A percentile compares a stretch with the other conserved stretches of the same genome.
Conservation (phyloP, 2,329 filamentous ascomycete species). For the Thelonectria rubi region DNA sequence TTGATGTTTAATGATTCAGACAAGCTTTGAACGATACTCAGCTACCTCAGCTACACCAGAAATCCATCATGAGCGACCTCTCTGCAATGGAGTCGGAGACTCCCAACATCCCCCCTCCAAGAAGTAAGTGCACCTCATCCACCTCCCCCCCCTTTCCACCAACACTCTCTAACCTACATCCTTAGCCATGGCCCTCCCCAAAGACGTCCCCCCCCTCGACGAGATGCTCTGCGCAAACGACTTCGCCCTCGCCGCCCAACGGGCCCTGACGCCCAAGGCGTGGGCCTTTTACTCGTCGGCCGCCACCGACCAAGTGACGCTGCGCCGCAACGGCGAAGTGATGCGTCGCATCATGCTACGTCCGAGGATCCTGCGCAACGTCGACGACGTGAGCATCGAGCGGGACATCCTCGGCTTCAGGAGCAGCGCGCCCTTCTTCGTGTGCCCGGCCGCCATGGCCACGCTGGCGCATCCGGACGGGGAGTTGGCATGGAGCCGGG, state of each 20-base stretch:
- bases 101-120: conserved; percentile 39
- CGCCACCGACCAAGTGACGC: conserved; percentile 68
- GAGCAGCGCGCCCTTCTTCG: conserved; percentile 67
- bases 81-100: conserved; percentile 41
- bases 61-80: conserved; percentile 38
- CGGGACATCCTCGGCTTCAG: conserved; percentile 63
- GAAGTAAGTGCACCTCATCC: conserved; percentile 22
- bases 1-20: not conserved
- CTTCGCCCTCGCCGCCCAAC: conserved; percentile 65
- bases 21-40: not conserved
- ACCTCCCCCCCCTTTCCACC: not conserved
- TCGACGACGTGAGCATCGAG: conserved; percentile 58
- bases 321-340: conserved; percentile 62
- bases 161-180: not conserved
- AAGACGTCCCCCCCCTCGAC: conserved; percentile 30
- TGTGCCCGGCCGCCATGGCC: conserved; percentile 71
- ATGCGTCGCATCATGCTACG: conserved; percentile 67
- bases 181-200: conserved; percentile 29
- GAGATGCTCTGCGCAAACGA: conserved; percentile 55
- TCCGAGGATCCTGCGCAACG: conserved; percentile 65
- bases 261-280: conserved; percentile 67
- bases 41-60: not conserved
- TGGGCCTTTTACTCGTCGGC: conserved; percentile 76
- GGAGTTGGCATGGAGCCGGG: conserved; percentile 55
- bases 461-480: conserved; percentile 70